These are phyloP conservation scores for Bruguiera sexangula DNA, from an alignment of 345 rosid species.

Conservation along the genomic window DNA sequence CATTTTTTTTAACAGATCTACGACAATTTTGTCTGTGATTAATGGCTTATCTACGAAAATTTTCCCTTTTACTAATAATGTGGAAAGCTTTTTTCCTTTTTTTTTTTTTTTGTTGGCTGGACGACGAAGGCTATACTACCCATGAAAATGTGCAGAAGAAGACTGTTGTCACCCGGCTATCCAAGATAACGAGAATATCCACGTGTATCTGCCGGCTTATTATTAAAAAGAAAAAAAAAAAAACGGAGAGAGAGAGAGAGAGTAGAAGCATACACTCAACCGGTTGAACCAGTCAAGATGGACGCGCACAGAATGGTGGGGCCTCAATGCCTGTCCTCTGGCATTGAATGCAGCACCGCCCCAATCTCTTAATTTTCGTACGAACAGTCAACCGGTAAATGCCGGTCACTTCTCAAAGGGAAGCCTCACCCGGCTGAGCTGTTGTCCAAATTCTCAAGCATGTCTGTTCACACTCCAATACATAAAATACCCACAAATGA, in stretches of 20 bases:
- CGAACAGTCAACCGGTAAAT: constrained; percentile 45
- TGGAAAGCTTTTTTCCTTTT: neutral
- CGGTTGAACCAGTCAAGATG: constrained; percentile 39
- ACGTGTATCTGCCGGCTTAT: no score
- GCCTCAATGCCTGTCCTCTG: constrained; percentile 20
- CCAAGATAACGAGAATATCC: no score
- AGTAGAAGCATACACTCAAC: constrained; percentile 13
- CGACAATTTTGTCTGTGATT: no score
- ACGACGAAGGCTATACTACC: no score
- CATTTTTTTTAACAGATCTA: no score
- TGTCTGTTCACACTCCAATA: constrained; percentile 45
- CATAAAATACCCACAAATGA: no score
- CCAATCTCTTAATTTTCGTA: constrained; percentile 27
- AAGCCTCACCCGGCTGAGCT: constrained; percentile 57
- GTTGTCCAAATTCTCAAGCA: constrained; percentile 51
- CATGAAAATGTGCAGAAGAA: no score
- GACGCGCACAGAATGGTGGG: constrained; percentile 35
- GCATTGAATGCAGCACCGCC: constrained; percentile 63
- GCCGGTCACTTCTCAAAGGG: constrained; percentile 55
- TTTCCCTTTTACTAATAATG: no score
- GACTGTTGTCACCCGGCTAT: no score
- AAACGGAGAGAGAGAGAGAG: no score
- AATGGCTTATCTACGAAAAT: no score
- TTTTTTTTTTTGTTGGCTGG: neutral
- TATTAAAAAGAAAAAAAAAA: neutral